These are phyloP conservation scores for Pulveroboletus sp. DNA, from an alignment of 1,284 basidiomycete genomes.

Conservation along the genomic window DNA sequence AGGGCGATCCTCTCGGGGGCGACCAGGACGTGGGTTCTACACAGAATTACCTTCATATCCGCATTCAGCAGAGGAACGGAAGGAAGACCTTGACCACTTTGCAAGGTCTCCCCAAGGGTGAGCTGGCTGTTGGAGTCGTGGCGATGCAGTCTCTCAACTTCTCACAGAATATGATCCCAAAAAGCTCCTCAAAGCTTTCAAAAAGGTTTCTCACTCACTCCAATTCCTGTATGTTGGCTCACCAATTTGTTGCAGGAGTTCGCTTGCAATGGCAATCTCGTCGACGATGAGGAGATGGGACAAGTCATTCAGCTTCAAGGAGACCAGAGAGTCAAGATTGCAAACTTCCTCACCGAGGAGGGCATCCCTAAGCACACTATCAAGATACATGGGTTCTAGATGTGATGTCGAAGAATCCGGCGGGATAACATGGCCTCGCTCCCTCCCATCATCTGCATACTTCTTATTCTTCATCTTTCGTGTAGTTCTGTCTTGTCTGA, in stretches of 20 bases:
- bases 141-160: slow-evolving; percentile 17
- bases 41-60: slow-evolving; percentile 90
- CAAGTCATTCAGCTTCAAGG: slow-evolving; percentile 99
- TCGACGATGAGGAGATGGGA: slow-evolving; percentile 96
- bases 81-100: slow-evolving; percentile 98
- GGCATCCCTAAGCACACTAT: slow-evolving; percentile 73
- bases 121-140: slow-evolving; percentile 27
- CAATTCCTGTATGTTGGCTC: slow-evolving; percentile 1
- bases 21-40: slow-evolving; percentile 80
- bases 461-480: slow-evolving; percentile 15
- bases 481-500: slow-evolving; percentile 26
- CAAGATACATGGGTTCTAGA: slow-evolving; percentile 85
- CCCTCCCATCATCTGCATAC: slow-evolving; percentile 6
- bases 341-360: slow-evolving; percentile 80
- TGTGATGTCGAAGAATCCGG: slow-evolving; percentile 4
- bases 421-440: slow-evolving; percentile 9
- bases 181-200: slow-evolving; percentile 99
- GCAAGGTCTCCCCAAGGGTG: slow-evolving; percentile 93
- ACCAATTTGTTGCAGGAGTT: slow-evolving; percentile 70
- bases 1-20: slow-evolving; percentile 76
- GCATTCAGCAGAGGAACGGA: slow-evolving; percentile 99
- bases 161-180: slow-evolving; percentile 92
- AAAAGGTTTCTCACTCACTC: slow-evolving; percentile 67
- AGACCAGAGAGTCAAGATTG: slow-evolving; percentile 94
- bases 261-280: slow-evolving; percentile 98